These are phyloP conservation scores for Solioccasus polychromus DNA, from an alignment of 768 basidiomycete genomes.

Conservation along the genomic window DNA sequence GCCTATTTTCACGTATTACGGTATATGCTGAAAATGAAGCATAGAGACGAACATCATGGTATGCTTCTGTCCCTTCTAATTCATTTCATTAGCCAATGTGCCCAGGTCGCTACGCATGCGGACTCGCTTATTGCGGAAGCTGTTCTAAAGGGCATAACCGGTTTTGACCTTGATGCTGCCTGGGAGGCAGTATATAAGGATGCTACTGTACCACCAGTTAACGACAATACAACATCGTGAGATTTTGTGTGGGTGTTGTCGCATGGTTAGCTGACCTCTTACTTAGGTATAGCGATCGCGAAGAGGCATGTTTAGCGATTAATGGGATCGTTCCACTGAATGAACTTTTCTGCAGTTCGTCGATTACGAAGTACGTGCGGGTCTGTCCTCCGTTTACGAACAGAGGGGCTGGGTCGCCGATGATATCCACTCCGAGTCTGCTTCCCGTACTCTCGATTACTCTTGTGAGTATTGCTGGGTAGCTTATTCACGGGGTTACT, in stretches of 20 bases:
- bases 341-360: slow-evolving; percentile 45
- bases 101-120: slow-evolving; percentile 71
- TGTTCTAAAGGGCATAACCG: slow-evolving; percentile 59
- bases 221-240: slow-evolving; percentile 53
- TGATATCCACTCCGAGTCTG: slow-evolving; percentile 77
- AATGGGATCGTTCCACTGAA: background rate
- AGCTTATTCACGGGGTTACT: background rate
- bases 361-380: slow-evolving; percentile 80
- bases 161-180: slow-evolving; percentile 60
- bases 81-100: background rate
- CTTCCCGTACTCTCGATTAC: slow-evolving; percentile 75
- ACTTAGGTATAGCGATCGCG: slow-evolving; percentile 62
- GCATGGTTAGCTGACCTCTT: background rate
- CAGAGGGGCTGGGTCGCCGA: slow-evolving; percentile 73
- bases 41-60: slow-evolving; percentile 84
- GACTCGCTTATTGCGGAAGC: slow-evolving; percentile 77
- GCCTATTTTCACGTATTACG: slow-evolving; percentile 1
- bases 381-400: slow-evolving; percentile 66
- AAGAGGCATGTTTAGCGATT: slow-evolving; percentile 48
- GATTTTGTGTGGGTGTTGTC: slow-evolving; percentile 9
- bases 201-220: slow-evolving; percentile 56
- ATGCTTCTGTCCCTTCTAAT: background rate
- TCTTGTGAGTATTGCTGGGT: slow-evolving; percentile 51
- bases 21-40: background rate
- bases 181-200: slow-evolving; percentile 79